Conservation (phyloP, 768 basidiomycete genomes). For the Lentinula sp. region DNA sequence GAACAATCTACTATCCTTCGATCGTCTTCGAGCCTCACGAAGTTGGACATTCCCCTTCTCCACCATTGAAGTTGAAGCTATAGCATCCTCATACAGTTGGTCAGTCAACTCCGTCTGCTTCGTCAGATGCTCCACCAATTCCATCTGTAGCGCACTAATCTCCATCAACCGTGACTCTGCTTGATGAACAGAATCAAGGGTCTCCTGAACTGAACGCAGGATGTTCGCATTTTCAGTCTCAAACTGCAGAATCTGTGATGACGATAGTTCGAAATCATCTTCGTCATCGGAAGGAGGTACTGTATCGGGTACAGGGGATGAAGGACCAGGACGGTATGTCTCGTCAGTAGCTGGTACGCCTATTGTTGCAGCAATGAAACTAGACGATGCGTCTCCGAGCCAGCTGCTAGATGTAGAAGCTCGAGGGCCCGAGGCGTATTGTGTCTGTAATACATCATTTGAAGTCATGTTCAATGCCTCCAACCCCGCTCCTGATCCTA, state of each 20-base stretch:
- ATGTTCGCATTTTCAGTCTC: slow-evolving; percentile 89
- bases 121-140: slow-evolving; percentile 82
- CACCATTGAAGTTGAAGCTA: slow-evolving; percentile 78
- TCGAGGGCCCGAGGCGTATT: slow-evolving; percentile 11
- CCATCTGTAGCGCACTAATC: slow-evolving; percentile 89
- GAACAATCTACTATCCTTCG: slow-evolving; percentile 83
- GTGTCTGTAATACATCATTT: slow-evolving; percentile 16
- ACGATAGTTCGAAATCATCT: slow-evolving; percentile 76
- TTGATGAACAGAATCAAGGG: slow-evolving; percentile 82
- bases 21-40: slow-evolving; percentile 81
- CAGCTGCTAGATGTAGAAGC: slow-evolving; percentile 40
- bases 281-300: slow-evolving; percentile 52
- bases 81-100: slow-evolving; percentile 90
- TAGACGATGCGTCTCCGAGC: slow-evolving; percentile 56
- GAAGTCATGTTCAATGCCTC: slow-evolving; percentile 46
- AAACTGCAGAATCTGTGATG: slow-evolving; percentile 88
- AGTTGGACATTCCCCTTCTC: slow-evolving; percentile 90
- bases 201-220: slow-evolving; percentile 77
- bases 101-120: slow-evolving; percentile 91
- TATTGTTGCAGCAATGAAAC: slow-evolving; percentile 54
- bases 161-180: slow-evolving; percentile 91
- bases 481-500: slow-evolving; percentile 74
- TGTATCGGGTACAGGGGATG: slow-evolving; percentile 16
- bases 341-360: slow-evolving; percentile 34
- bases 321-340: slow-evolving; percentile 16